Evolutionary conservation across 352 stramenopile genomes (phyloP), one percentile per base, ranked within the genome.

Genomic region (Phytopythium delawarense): DNA sequence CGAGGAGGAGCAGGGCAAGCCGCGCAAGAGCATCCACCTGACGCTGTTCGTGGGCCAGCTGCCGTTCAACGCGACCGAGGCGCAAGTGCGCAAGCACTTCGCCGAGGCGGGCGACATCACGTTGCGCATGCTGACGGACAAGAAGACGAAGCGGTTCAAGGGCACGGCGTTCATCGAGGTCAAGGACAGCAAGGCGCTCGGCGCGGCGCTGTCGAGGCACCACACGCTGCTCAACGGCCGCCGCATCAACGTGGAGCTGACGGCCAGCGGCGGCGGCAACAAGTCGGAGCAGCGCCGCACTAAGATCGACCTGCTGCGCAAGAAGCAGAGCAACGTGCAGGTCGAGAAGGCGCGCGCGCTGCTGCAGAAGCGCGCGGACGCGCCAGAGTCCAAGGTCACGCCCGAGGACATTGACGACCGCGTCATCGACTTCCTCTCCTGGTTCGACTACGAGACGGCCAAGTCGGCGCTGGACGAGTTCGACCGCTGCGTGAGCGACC

Each of bases 391-490:
- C 65, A 90, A 93, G 63, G 61, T 95, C 44, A 77, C 76, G 51
- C 57, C 76, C 37, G 83, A 92, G 28, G 87, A 95, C 61, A 84
- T 95, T 30, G 87, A 95, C 65, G 87, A 94, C 8, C 84, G 87
- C 21, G 92, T 94, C 82, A 87, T 91, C 45, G 87, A 95, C 62
- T 93, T 88, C 45, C 63, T 95, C 34, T 95, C 87, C 13, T 94
- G 87, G 84, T 95, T 95, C 53, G 84, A 95, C 74, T 94, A 95
- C 65, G 80, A 87, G 63, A 95, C 87, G n/a, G 87, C 87, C 35
- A 94, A 94, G 72, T 75, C 70, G 18, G 79, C 87, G 32, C 69
- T 95, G 4, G 81, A 93, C 2, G 87, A 93, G 74, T 94, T 88
- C 74, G 88, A 91, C 65, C 72, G 71, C 15, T 85, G 84, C 52